Base-by-base conservation (phyloP, 306 rosid species). In the Purshia tridentata region DNA sequence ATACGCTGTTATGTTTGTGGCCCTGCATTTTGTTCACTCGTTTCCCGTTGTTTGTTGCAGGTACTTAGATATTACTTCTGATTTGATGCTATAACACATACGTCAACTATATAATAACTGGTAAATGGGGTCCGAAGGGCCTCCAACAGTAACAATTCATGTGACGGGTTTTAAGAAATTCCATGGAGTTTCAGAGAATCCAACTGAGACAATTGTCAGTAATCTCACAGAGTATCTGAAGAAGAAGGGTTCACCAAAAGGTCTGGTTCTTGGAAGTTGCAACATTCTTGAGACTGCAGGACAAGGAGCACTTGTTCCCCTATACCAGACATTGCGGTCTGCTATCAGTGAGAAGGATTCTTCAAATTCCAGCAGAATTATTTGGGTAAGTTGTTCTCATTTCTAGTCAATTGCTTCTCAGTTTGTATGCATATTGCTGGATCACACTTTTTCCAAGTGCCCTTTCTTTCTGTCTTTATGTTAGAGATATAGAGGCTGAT, bases 171-270 rank as follows among this genome's bases (percentile, higher is more conserved):
- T 94, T 79, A 91, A 89, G 91, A 94, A 89, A 86, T 94, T 94
- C 84, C 97, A 94, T 57, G 97, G 98, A 73, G 97, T 94, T 86
- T 88, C 95, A 0, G 96, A 89, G 78, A 94, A 94, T 81, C 98
- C 98, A 4, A 94, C 98, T 0, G 97, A 94, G 83, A 81, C 86
- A 3, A 81, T 91, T 63, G 96, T 86, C 64, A 77, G 61, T 78
- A 87, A 88, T 44, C 87, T 94, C 71, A 58, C 45, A 23, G 88
- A 91, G 73, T 91, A 88, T 78, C n/a, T 89, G 88, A 85, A 72
- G 74, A 89, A 89, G 76, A 81, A 82, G 75, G 96, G 98, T 41
- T 83, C 86, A 23, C 97, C 97, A 12, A 88, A 89, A 80, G 92
- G 96, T 75, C 72, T 89, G 78, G 80, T 67, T 72, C 80, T 94